Base-by-base conservation (phyloP, 768 basidiomycete genomes). In the Harrya chromipes region DNA sequence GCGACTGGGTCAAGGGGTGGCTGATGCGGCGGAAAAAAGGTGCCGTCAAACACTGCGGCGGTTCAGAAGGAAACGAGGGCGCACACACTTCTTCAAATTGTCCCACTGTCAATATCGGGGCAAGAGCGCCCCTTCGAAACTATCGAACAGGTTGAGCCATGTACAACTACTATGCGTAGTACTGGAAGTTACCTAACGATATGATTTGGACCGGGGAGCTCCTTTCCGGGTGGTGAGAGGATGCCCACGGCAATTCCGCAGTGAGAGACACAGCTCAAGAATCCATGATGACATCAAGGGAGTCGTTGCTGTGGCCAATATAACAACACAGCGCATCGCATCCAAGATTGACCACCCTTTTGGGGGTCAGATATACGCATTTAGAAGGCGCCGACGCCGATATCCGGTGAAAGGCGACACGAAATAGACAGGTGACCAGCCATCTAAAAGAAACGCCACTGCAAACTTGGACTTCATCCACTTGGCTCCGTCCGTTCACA, bases 401-500 rank as follows among this genome's bases (percentile, higher is more conserved):
- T 4, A 12, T 43, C 46, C 20, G 40, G 23, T 24, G 42, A 29
- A 40, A 21, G 21, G 21, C 29, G 5, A 50, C 48, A 41, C 46
- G 31, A 48, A n/a, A n/a, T n/a, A n/a, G n/a, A n/a, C n/a, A n/a
- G n/a, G n/a, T n/a, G n/a, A n/a, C n/a, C n/a, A n/a, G n/a, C n/a
- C n/a, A n/a, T n/a, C n/a, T n/a, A n/a, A n/a, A n/a, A n/a, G n/a
- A n/a, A 50, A 50, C 53, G 54, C 58, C 58, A 61, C 58, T 23
- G 55, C 26, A 46, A 38, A 24, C 3, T n/a, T n/a, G 3, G 40
- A 16, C 43, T 55, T 27, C 46, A 34, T 51, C 58, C 50, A 48
- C 59, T 27, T 47, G 39, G 31, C 14, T 33, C 33, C 33, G 33
- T 53, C 44, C 57, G 38, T 58, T 17, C 35, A 40, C 40, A 40